Evolutionary conservation across 2,329 filamentous ascomycete genomes (phyloP), one percentile per base, ranked within the genome.

Genomic region (Trematosphaeria pertusa): DNA sequence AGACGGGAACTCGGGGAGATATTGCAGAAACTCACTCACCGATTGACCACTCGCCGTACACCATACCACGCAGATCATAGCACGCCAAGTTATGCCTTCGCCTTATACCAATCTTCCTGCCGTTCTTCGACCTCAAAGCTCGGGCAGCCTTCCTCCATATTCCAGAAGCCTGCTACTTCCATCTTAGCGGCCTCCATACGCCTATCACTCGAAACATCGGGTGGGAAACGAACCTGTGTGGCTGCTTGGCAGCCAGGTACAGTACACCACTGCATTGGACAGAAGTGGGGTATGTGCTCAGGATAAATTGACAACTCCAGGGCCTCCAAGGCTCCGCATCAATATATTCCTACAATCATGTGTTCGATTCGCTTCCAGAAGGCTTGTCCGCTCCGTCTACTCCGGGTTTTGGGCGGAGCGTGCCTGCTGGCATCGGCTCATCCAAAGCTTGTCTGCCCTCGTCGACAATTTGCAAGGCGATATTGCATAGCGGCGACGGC

Each of bases 361-460:
- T 58, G 56, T 52, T 53, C 53, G 28, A 43, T 35, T 32, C 11
- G 43, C 46, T 64, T 63, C 60, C 46, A 64, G 56, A 65, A 65
- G 28, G 31, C 30, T 46, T 44, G 40, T 41, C 38, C 34, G 11
- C n/a, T 38, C 45, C 42, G 38, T 38, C 15, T 28, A 50, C 47
- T 40, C 55, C 48, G 40, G 59, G 57, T 56, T 43, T 37, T 28
- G 21, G 22, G 19, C 34, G 33, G 33, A 35, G 34, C 50, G 52
- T 54, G 49, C 39, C 56, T 43, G 42, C 43, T 50, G 37, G 46
- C 42, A 49, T 45, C 44, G 34, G 38, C 36, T 26, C 34, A 24
- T 31, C 24, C 44, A 37, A 57, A 53, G 50, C 54, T 57, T 55
- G 53, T 51, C 38, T 37, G 24, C 21, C 6, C 15, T 45, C 38